Evolutionary conservation across 129 eudicot species (phyloP).

Genomic region (Chrysanthemum makinoi): DNA sequence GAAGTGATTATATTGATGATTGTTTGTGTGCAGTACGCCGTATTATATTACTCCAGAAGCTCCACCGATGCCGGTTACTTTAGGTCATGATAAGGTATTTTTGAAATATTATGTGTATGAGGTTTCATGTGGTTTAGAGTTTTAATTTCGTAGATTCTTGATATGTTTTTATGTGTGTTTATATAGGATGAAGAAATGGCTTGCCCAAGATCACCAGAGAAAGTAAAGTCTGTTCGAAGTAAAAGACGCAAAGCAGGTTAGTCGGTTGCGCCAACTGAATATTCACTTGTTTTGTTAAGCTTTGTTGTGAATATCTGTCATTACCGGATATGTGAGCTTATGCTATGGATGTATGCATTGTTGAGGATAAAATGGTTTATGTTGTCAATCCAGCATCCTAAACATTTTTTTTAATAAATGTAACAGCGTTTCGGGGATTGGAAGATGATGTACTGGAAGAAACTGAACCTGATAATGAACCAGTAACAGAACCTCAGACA

Average conservation of each 20-base stretch:
- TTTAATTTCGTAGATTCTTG: no score
- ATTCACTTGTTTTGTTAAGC: background rate
- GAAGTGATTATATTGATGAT: no score
- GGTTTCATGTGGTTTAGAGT: no score
- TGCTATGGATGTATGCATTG: background rate
- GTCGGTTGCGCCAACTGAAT: background rate
- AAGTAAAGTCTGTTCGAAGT: slow-evolving; percentile 56
- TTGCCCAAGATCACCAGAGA: slow-evolving; percentile 83
- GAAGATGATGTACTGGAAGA: slow-evolving; percentile 39
- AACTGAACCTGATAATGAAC: slow-evolving; percentile 29
- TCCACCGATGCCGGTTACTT: no score
- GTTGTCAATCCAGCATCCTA: slow-evolving; percentile 16
- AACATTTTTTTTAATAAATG: slow-evolving; percentile 8
- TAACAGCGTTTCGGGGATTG: slow-evolving; percentile 40
- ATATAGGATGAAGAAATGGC: slow-evolving; percentile 52
- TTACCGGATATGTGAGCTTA: no score
- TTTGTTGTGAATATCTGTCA: no score
- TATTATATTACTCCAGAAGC: no score
- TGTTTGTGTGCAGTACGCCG: no score
- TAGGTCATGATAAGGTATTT: no score
- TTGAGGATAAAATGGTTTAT: slow-evolving; percentile 21
- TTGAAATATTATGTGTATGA: no score
- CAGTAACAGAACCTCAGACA: slow-evolving; percentile 28
- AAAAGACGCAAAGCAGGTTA: slow-evolving; percentile 58
- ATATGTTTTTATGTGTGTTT: no score